phyloP scores from a whole-genome alignment of 2,329 filamentous ascomycete species.

The Fusarium pseudonygamai region DNA sequence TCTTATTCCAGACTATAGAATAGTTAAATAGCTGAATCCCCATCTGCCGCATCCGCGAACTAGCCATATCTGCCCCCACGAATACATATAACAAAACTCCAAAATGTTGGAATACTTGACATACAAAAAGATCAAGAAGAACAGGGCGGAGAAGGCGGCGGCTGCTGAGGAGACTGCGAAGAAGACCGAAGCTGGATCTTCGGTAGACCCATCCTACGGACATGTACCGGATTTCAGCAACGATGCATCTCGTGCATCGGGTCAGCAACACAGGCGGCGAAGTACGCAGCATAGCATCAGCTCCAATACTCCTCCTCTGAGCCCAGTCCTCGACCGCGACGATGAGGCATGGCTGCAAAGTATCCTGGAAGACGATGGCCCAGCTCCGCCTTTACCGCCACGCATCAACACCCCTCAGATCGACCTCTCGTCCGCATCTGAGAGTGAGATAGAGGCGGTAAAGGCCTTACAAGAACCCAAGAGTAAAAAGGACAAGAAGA shows the following conservation, averaged over 20 bases:
- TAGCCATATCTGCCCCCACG: neutral
- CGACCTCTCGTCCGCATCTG: conserved; percentile 45
- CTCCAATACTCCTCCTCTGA: conserved; percentile 38
- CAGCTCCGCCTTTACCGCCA: conserved; percentile 65
- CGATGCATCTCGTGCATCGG: conserved; percentile 17
- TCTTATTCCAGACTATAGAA: conserved; percentile 10
- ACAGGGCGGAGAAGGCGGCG: conserved; percentile 59
- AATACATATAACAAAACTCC: conserved; percentile 2
- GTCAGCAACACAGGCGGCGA: conserved; percentile 10
- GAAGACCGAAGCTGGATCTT: conserved; percentile 19
- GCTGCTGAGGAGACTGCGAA: conserved; percentile 40
- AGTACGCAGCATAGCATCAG: conserved; percentile 41
- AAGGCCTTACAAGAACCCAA: conserved; percentile 44
- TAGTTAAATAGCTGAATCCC: conserved; percentile 21
- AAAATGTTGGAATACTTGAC: conserved; percentile 71
- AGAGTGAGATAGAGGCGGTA: conserved; percentile 41
- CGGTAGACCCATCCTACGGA: conserved; percentile 19
- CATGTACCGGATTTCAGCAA: conserved; percentile 27
- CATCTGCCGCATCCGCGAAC: neutral
- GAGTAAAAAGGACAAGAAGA: conserved; percentile 45
- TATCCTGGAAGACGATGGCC: conserved; percentile 57
- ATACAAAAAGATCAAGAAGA: conserved; percentile 71
- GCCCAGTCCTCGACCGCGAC: conserved; percentile 62
- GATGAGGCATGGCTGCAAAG: conserved; percentile 68
- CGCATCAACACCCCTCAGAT: conserved; percentile 61